Conservation (phyloP, 2,329 filamentous ascomycete genomes). For the Ophiostoma sp. region DNA sequence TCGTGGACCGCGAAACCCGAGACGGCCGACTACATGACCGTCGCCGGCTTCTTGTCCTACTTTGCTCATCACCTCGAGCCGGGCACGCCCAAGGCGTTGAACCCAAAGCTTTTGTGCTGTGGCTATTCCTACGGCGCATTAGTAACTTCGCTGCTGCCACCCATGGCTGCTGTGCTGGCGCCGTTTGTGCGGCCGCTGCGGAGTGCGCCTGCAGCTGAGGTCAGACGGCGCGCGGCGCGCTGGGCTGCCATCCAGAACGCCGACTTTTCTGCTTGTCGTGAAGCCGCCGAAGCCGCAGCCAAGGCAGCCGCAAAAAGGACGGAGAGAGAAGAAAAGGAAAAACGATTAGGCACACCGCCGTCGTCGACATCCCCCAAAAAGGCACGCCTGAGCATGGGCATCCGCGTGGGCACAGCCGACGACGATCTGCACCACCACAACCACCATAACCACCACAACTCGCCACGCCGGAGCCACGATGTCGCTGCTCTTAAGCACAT, state of each 20-base stretch:
- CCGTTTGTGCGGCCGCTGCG: conserved; percentile 49
- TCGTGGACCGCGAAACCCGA: conserved; percentile 85
- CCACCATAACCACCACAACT: conserved; percentile 20
- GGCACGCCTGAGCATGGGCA: conserved; percentile 28
- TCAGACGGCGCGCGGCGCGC: conserved; percentile 62
- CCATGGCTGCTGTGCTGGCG: conserved; percentile 52
- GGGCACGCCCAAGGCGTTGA: neutral
- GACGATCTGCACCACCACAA: conserved; percentile 28
- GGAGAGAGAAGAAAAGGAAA: neutral
- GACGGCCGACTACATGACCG: conserved; percentile 72
- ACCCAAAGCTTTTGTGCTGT: conserved; percentile 45
- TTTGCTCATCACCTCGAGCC: conserved; percentile 60
- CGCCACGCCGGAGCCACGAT: neutral
- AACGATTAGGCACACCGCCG: conserved; percentile 22
- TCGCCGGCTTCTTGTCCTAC: conserved; percentile 71
- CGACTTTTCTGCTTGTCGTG: conserved; percentile 37
- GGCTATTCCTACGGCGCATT: conserved; percentile 92
- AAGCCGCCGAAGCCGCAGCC: conserved; percentile 25
- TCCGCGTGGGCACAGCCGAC: conserved; percentile 49
- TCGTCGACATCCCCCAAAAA: conserved; percentile 1
- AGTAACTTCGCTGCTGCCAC: conserved; percentile 67
- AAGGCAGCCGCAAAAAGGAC: conserved; percentile 23
- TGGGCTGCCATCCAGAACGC: conserved; percentile 59
- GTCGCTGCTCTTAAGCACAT: conserved; percentile 32
- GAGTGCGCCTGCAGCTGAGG: conserved; percentile 60